Evolutionary conservation across 306 rosid genomes (phyloP).

Genomic region (Inga laurina): DNA sequence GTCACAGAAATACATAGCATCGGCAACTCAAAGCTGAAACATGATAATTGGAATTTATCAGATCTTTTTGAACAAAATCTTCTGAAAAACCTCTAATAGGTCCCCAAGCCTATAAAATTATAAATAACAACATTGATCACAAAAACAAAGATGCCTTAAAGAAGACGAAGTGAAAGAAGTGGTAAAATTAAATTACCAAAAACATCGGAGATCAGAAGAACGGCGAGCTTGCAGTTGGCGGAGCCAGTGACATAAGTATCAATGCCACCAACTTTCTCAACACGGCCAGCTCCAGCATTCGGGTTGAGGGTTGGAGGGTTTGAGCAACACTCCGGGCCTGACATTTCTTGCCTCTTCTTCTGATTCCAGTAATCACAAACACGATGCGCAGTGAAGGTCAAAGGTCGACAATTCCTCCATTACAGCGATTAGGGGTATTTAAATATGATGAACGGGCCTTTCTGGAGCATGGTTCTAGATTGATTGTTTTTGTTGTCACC

Average conservation of each 20-base stretch:
- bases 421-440: not conserved
- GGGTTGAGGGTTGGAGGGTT: conserved; percentile 69
- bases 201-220: conserved; percentile 58
- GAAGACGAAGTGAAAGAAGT: not conserved
- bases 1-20: not conserved
- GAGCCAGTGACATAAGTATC: conserved; percentile 54
- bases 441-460: not conserved
- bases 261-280: conserved; percentile 49
- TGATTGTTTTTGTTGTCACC: not conserved
- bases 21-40: not conserved
- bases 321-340: conserved; percentile 66
- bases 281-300: conserved; percentile 52
- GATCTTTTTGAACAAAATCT: not conserved
- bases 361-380: not conserved
- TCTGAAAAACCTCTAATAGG: not conserved
- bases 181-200: conserved; percentile 35
- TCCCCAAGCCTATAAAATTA: not conserved
- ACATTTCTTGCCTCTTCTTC: conserved; percentile 34
- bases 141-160: not conserved
- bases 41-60: not conserved
- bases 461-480: not conserved
- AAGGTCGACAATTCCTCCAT: not conserved
- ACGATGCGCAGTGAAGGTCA: not conserved
- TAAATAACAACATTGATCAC: not conserved
- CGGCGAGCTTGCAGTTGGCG: conserved; percentile 49